These are phyloP conservation scores for Geotrichum reessii DNA, from an alignment of 1,139 yeast species.

Conservation along the genomic window DNA sequence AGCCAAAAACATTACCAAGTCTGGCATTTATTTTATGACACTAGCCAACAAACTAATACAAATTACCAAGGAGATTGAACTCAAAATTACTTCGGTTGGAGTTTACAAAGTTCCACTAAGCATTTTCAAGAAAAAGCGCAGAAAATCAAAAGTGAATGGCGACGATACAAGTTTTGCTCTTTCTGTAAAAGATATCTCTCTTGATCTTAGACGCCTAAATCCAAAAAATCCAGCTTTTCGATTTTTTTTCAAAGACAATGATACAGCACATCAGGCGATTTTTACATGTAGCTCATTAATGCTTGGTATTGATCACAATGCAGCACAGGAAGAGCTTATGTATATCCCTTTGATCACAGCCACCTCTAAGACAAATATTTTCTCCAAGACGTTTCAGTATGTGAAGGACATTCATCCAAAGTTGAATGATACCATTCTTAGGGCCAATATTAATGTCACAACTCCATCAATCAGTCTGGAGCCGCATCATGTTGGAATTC, in stretches of 20 bases:
- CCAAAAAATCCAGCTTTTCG: slow-evolving; percentile 39
- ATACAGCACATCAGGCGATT: slow-evolving; percentile 40
- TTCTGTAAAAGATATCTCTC: slow-evolving; percentile 35
- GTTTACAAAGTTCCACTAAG: slow-evolving; percentile 26
- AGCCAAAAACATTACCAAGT: background rate
- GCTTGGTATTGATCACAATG: slow-evolving; percentile 31
- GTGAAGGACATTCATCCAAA: slow-evolving; percentile 21
- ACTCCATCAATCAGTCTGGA: slow-evolving; percentile 39
- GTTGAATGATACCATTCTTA: slow-evolving; percentile 29
- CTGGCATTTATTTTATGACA: background rate
- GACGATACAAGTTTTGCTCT: slow-evolving; percentile 25
- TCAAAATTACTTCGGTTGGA: slow-evolving; percentile 32
- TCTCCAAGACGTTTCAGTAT: slow-evolving; percentile 34
- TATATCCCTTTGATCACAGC: slow-evolving; percentile 39
- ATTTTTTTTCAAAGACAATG: slow-evolving; percentile 34
- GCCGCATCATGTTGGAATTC: slow-evolving; percentile 32
- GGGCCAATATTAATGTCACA: slow-evolving; percentile 35
- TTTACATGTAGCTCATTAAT: slow-evolving; percentile 37
- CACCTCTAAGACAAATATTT: slow-evolving; percentile 36
- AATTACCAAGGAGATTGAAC: slow-evolving; percentile 35
- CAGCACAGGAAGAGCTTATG: slow-evolving; percentile 36
- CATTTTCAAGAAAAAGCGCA: background rate
- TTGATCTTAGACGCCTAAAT: slow-evolving; percentile 38
- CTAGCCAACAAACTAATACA: slow-evolving; percentile 30
- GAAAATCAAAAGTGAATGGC: background rate